Conservation (phyloP, 2,329 filamentous ascomycete species). For the Celoporthe dispersa region DNA sequence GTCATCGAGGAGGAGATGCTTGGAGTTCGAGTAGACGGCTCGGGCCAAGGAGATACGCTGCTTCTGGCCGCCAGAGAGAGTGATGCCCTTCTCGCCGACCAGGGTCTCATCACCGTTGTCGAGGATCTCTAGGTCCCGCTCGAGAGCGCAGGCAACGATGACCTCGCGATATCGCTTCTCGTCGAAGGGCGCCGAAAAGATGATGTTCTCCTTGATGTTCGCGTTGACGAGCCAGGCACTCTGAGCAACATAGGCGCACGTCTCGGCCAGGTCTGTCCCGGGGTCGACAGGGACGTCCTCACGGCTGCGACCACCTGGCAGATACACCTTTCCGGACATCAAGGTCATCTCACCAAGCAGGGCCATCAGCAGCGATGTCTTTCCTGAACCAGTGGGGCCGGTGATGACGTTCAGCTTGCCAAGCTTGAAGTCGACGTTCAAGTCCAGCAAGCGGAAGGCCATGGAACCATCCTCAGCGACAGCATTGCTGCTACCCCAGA, state of each 20-base stretch:
- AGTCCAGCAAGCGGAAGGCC: slow-evolving; percentile 80
- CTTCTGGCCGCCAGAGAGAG: slow-evolving; percentile 94
- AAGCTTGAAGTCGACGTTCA: slow-evolving; percentile 81
- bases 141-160: slow-evolving; percentile 85
- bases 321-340: slow-evolving; percentile 76
- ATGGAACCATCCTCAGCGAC: slow-evolving; percentile 68
- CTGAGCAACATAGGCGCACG: slow-evolving; percentile 94
- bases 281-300: slow-evolving; percentile 83
- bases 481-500: slow-evolving; percentile 79
- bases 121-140: slow-evolving; percentile 89
- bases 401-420: slow-evolving; percentile 91
- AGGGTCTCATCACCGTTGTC: slow-evolving; percentile 91
- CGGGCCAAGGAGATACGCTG: slow-evolving; percentile 96
- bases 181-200: slow-evolving; percentile 83
- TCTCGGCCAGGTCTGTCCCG: slow-evolving; percentile 85
- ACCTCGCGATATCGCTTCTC: slow-evolving; percentile 85
- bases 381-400: slow-evolving; percentile 91
- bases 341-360: slow-evolving; percentile 95
- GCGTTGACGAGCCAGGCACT: slow-evolving; percentile 97
- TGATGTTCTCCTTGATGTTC: slow-evolving; percentile 93
- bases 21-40: slow-evolving; percentile 93
- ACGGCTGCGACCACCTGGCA: slow-evolving; percentile 83
- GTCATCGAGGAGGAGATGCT: slow-evolving; percentile 89
- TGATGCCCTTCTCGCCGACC: slow-evolving; percentile 96
- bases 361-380: slow-evolving; percentile 95